A percentile compares a stretch with the other conserved stretches of the same genome.
These are phyloP conservation scores for Clarkia xantiana DNA, from an alignment of 345 rosid species.

Conservation along the genomic window DNA sequence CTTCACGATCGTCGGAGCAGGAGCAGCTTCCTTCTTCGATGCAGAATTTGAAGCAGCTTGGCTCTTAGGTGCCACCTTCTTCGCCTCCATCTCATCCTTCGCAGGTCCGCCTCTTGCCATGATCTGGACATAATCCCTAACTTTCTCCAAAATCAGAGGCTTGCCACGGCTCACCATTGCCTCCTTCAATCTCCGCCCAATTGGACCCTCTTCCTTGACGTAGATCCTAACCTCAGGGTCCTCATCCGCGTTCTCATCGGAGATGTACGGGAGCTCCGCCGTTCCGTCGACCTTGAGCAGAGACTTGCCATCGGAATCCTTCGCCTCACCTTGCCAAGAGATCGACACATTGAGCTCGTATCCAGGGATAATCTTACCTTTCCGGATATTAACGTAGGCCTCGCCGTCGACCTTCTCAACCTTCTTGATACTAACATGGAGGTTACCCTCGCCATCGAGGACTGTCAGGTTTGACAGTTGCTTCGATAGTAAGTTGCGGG, in stretches of 20 bases:
- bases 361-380: conserved; percentile 93
- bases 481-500: conserved; percentile 45
- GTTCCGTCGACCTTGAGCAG: conserved; percentile 53
- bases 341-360: conserved; percentile 56
- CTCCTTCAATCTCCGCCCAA: conserved; percentile 69
- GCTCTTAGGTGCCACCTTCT: conserved; percentile 44
- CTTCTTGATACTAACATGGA: conserved; percentile 38
- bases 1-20: conserved; percentile 5
- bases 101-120: conserved; percentile 90
- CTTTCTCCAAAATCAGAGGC: conserved; percentile 49
- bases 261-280: conserved; percentile 77
- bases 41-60: conserved; percentile 3
- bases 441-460: conserved; percentile 55
- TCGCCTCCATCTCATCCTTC: conserved; percentile 62
- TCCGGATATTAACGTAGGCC: conserved; percentile 82
- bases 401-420: conserved; percentile 83
- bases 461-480: conserved; percentile 35
- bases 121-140: conserved; percentile 48
- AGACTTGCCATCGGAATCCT: conserved; percentile 50
- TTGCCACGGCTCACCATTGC: conserved; percentile 67
- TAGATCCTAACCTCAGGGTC: conserved; percentile 71
- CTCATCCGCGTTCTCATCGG: conserved; percentile 95
- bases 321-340: conserved; percentile 86
- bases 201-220: conserved; percentile 62
- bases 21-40: conserved; percentile 14